Percentiles rank a stretch among this genome's conserved stretches.
phyloP scores from a whole-genome alignment of 1,284 basidiomycete genomes.

The Melampsora abietis-canadensis region DNA sequence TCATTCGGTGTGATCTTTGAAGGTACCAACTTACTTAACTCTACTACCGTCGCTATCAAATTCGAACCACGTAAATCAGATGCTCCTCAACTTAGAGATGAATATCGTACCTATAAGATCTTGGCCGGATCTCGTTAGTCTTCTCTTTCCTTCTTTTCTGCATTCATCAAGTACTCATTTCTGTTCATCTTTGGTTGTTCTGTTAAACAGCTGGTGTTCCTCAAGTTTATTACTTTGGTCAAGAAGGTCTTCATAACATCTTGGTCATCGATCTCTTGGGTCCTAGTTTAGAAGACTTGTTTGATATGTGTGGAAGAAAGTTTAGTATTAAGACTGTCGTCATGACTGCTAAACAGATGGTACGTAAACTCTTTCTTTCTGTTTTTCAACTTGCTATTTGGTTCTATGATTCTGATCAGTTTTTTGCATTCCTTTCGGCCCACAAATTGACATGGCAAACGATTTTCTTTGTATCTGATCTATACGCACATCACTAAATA shows the following conservation, averaged over 20 bases:
- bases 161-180: not conserved
- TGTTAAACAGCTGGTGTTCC: slow-evolving; percentile 71
- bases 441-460: not conserved
- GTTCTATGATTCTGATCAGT: not conserved
- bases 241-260: slow-evolving; percentile 95
- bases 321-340: slow-evolving; percentile 93
- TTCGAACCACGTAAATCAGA: slow-evolving; percentile 96
- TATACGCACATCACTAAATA: too few relatives aligned
- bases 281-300: slow-evolving; percentile 86
- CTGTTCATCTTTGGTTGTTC: not conserved
- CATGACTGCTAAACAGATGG: slow-evolving; percentile 96
- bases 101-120: slow-evolving; percentile 95
- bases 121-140: slow-evolving; percentile 81
- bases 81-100: slow-evolving; percentile 90
- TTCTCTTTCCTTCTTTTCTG: not conserved
- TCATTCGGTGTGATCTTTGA: slow-evolving; percentile 44
- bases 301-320: slow-evolving; percentile 92
- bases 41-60: slow-evolving; percentile 94
- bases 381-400: not conserved
- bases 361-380: slow-evolving; percentile 51
- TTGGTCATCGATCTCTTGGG: slow-evolving; percentile 93
- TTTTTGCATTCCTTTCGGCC: not conserved
- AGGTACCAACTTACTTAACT: slow-evolving; percentile 93
- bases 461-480: too few relatives aligned
- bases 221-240: slow-evolving; percentile 95